Conservation (phyloP, 2,329 filamentous ascomycete species). For the Cercospora zeae-maydis region DNA sequence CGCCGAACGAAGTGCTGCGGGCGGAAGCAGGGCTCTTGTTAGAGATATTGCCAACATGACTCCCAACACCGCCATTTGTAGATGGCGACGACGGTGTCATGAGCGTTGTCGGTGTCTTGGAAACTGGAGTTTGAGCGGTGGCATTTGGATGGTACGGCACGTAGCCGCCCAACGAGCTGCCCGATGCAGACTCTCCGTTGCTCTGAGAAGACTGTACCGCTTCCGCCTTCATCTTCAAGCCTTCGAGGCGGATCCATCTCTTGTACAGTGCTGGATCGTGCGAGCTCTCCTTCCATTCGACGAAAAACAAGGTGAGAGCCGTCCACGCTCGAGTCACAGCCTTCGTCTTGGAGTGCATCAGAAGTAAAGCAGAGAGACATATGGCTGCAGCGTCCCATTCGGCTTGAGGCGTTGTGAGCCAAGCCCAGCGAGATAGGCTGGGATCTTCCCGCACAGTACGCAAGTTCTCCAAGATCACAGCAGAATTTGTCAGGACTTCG, state of each 20-base stretch:
- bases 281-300: conserved; percentile 16
- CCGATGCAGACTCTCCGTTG: neutral
- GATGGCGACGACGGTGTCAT: neutral
- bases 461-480: conserved; percentile 14
- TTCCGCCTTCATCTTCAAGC: conserved; percentile 9
- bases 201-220: conserved; percentile 8
- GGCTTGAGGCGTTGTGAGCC: conserved; percentile 16
- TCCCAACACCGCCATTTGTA: neutral
- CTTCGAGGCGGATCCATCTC: conserved; percentile 12
- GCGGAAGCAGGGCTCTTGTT: conserved; percentile 11
- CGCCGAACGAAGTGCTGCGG: conserved; percentile 3
- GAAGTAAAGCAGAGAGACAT: conserved; percentile 14
- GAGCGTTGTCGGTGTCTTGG: neutral
- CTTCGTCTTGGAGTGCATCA: conserved; percentile 12
- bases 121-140: neutral
- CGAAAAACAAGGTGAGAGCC: conserved; percentile 18
- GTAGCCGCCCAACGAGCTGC: neutral
- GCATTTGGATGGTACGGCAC: conserved; percentile 3
- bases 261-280: conserved; percentile 15
- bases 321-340: conserved; percentile 13
- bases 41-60: conserved; percentile 9
- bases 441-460: conserved; percentile 16
- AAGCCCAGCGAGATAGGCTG: conserved; percentile 15
- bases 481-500: conserved; percentile 18
- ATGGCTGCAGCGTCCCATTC: conserved; percentile 19